Evolutionary conservation across 306 rosid genomes (phyloP).

Genomic region (Cotoneaster glaucophyllus): DNA sequence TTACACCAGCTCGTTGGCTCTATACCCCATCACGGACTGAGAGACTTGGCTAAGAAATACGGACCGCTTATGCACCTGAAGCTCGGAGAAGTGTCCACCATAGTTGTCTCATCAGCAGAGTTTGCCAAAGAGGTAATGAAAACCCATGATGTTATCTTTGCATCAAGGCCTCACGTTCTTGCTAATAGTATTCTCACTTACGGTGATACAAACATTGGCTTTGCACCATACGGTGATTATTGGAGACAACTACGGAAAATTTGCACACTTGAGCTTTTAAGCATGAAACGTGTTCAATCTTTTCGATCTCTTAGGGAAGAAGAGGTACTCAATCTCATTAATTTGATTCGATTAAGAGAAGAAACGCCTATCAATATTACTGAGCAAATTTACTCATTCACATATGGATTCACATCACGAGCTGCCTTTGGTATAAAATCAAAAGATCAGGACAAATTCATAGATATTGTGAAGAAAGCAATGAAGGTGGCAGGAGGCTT

Average conservation of each 20-base stretch:
- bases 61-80: neutral
- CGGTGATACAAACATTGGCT: neutral
- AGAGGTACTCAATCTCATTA: constrained; percentile 10
- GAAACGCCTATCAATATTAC: constrained; percentile 18
- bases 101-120: neutral
- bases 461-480: neutral
- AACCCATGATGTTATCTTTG: neutral
- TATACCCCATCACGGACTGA: neutral
- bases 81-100: neutral
- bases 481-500: constrained; percentile 3
- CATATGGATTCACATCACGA: constrained; percentile 8
- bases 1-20: neutral
- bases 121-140: neutral
- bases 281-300: constrained; percentile 5
- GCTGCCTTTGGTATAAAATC: constrained; percentile 22
- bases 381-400: neutral
- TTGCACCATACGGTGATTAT: neutral
- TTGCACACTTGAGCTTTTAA: constrained; percentile 22
- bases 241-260: constrained; percentile 10
- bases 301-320: constrained; percentile 17
- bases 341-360: neutral
- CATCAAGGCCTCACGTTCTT: constrained; percentile 17
- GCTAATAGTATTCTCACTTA: neutral
- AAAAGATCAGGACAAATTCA: constrained; percentile 16
- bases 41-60: neutral